Conservation (phyloP, 1,139 yeast genomes). For the Martiniozyma asiatica region DNA sequence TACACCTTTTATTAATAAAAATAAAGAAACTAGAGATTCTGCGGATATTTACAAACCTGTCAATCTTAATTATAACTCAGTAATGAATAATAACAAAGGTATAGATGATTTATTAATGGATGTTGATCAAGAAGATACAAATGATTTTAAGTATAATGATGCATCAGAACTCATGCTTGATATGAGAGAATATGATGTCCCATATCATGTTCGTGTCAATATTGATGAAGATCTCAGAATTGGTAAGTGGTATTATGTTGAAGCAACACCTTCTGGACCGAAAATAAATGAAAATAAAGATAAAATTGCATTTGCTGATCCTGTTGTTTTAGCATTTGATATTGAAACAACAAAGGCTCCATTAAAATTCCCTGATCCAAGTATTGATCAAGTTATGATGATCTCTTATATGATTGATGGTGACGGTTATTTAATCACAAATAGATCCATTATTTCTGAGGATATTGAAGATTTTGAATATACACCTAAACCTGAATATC, state of each 20-base stretch:
- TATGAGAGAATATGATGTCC: conserved; percentile 89
- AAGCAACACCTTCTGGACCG: conserved; percentile 41
- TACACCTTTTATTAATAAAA: conserved; percentile 59
- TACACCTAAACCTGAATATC: conserved; percentile 94
- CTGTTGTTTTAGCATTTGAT: conserved; percentile 93
- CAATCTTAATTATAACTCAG: conserved; percentile 28
- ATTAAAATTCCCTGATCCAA: conserved; percentile 86
- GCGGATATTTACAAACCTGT: conserved; percentile 57
- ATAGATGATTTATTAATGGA: conserved; percentile 16
- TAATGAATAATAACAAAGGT: conserved; percentile 15
- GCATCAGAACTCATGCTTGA: conserved; percentile 64
- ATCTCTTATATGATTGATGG: conserved; percentile 99
- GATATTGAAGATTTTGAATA: conserved; percentile 96
- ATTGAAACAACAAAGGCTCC: conserved; percentile 98
- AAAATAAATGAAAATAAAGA: conserved; percentile 53
- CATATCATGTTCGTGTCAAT: conserved; percentile 90
- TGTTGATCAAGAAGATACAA: conserved; percentile 16
- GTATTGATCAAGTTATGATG: conserved; percentile 96
- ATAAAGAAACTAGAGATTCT: conserved; percentile 52
- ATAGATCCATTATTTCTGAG: conserved; percentile 84
- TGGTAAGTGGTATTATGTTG: conserved; percentile 92
- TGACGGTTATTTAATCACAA: conserved; percentile 86
- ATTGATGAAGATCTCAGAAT: conserved; percentile 79
- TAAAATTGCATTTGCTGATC: conserved; percentile 88
- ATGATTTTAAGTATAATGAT: conserved; percentile 26